phyloP scores from a whole-genome alignment of 1,284 basidiomycete genomes.

The Bjerkandera adusta region DNA sequence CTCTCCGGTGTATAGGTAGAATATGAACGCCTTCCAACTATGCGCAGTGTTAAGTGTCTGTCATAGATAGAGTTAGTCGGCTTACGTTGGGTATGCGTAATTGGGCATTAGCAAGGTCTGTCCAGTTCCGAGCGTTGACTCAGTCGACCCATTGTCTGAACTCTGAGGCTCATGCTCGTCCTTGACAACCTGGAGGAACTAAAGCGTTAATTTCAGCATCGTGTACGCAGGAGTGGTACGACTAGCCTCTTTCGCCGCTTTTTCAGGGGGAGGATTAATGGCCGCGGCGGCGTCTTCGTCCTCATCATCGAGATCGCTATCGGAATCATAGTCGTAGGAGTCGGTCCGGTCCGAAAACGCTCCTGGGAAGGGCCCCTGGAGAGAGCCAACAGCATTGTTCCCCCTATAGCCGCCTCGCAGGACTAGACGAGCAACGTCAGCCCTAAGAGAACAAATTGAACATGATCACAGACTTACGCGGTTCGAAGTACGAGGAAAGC shows the following conservation, averaged over 20 bases:
- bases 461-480: conserved; percentile 9
- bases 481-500: conserved; percentile 14
- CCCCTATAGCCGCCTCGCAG: conserved; percentile 19
- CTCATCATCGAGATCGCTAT: conserved; percentile 13
- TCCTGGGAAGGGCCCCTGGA: conserved; percentile 10
- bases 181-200: too few relatives aligned
- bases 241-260: neutral
- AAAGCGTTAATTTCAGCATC: too few relatives aligned
- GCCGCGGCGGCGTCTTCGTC: neutral
- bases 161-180: neutral
- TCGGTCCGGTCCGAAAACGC: neutral
- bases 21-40: conserved; percentile 1
- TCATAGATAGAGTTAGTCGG: neutral
- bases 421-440: conserved; percentile 10
- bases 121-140: too few relatives aligned
- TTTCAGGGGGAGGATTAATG: neutral
- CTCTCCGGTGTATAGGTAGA: neutral
- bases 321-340: conserved; percentile 14
- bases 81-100: conserved; percentile 21
- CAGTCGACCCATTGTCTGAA: neutral
- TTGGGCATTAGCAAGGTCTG: conserved; percentile 17
- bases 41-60: neutral
- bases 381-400: conserved; percentile 7
- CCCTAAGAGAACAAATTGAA: neutral
- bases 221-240: neutral